A percentile compares a stretch with the other conserved stretches of the same genome.
Conservation (phyloP, 2,329 filamentous ascomycete genomes). For the Neobulgaria alba region DNA sequence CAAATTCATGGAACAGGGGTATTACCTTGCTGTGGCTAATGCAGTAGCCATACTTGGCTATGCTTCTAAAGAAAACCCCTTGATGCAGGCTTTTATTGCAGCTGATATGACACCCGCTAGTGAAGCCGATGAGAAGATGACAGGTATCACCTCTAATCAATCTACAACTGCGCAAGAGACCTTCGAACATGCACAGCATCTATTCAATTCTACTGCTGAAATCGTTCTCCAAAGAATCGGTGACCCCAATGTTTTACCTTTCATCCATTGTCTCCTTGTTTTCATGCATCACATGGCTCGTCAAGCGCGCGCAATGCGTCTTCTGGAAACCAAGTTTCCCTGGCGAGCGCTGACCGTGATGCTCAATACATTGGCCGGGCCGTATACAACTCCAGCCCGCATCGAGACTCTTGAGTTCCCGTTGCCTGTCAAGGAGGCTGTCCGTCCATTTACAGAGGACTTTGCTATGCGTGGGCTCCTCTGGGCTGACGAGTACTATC, state of each 20-base stretch:
- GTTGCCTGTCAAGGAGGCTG: slow-evolving; percentile 18
- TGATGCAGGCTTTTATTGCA: slow-evolving; percentile 20
- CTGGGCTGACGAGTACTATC: slow-evolving; percentile 22
- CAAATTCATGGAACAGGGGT: slow-evolving; percentile 38
- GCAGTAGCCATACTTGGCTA: slow-evolving; percentile 25
- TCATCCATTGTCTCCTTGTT: slow-evolving; percentile 24
- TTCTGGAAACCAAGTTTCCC: slow-evolving; percentile 18
- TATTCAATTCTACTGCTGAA: slow-evolving; percentile 16
- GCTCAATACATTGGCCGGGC: slow-evolving; percentile 20
- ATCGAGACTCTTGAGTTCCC: slow-evolving; percentile 18
- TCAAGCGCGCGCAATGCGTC: slow-evolving; percentile 14
- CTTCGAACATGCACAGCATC: slow-evolving; percentile 18
- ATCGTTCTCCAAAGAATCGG: slow-evolving; percentile 21
- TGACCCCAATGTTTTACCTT: slow-evolving; percentile 25
- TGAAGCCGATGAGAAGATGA: slow-evolving; percentile 4
- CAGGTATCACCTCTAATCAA: background rate
- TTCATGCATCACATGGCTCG: slow-evolving; percentile 20
- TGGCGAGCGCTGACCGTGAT: slow-evolving; percentile 18
- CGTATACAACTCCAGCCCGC: slow-evolving; percentile 5
- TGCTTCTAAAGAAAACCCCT: slow-evolving; percentile 21
- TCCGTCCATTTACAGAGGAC: slow-evolving; percentile 24
- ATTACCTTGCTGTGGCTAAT: slow-evolving; percentile 46
- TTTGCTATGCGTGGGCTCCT: slow-evolving; percentile 24
- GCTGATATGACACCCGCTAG: background rate
- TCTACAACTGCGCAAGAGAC: slow-evolving; percentile 1